These are phyloP conservation scores for Metschnikowia amazonensis DNA, from an alignment of 805 yeast species.

Conservation along the genomic window DNA sequence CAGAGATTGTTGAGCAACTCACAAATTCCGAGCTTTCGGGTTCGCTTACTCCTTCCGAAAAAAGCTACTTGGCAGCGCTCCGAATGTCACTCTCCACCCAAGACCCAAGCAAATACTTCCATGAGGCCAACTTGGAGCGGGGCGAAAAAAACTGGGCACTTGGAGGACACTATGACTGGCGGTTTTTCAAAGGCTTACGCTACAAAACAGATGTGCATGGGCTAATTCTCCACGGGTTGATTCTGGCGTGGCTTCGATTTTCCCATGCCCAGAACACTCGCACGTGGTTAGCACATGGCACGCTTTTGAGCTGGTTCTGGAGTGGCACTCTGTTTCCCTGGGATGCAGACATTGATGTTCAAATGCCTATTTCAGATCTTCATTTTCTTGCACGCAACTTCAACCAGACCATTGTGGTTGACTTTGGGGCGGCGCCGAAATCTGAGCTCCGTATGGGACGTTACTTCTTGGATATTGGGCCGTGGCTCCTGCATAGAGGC, in stretches of 20 bases:
- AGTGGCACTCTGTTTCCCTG: conserved; percentile 28
- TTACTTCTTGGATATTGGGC: conserved; percentile 44
- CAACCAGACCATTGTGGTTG: conserved; percentile 25
- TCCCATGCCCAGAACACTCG: conserved; percentile 22
- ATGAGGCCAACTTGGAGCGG: conserved; percentile 33
- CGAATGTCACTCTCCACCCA: conserved; percentile 4
- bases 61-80: conserved; percentile 14
- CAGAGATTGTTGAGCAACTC: conserved; percentile 13
- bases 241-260: conserved; percentile 26
- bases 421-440: conserved; percentile 28
- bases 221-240: conserved; percentile 21
- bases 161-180: conserved; percentile 29
- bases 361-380: conserved; percentile 24
- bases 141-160: conserved; percentile 10
- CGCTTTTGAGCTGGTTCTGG: conserved; percentile 29
- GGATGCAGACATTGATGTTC: conserved; percentile 30
- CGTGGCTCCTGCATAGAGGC: conserved; percentile 50
- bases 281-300: conserved; percentile 30
- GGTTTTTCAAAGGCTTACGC: conserved; percentile 23
- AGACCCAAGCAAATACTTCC: conserved; percentile 35
- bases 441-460: conserved; percentile 48
- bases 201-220: conserved; percentile 15
- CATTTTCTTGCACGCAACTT: conserved; percentile 20
- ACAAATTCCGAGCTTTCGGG: conserved; percentile 10
- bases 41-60: conserved; percentile 7